Evolutionary conservation across 768 basidiomycete genomes (phyloP), one percentile per base, ranked within the genome.

Genomic region (Lactifluus hygrophoroides): DNA sequence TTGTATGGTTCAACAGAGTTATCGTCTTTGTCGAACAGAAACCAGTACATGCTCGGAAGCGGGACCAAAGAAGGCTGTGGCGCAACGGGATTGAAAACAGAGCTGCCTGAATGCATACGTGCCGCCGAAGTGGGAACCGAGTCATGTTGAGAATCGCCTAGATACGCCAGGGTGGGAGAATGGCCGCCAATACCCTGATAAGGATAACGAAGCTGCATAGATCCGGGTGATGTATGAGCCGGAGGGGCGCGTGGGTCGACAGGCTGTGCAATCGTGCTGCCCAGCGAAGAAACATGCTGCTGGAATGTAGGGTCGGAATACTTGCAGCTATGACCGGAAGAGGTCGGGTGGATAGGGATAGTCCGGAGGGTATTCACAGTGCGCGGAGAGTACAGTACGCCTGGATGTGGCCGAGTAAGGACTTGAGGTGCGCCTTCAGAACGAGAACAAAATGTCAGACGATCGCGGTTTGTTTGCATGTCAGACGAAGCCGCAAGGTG

Each of bases 1-100:
- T 35, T 30, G n/a, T 1, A 17, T 14, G 21, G 16, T 19, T 25
- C 47, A 6, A 49, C 16, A 10, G 53, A 27, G 19, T 42, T 30
- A 8, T 21, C 46, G 8, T 56, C 59, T 9, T 2, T 23, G 14
- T 56, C 59, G 32, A 60, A 60, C n/a, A 60, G 54, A 42, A 60
- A 35, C 49, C 42, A 45, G 43, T 60, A 60, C 30, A 60, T 60
- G 37, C 54, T 60, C 27, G 54, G 54, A 32, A 46, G 43, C 5
- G 42, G 59, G 11, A 4, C 17, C 40, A 50, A n/a, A 21, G 58
- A 44, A 8, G 47, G 46, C 34, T 37, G 53, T 8, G 53, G 28
- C 16, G 27, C 11, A 21, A 38, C 34, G 10, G 17, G 47, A n/a
- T 34, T 17, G 6, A 25, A 17, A 16, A 40, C 35, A 2, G 48